Base-by-base conservation (phyloP, 768 basidiomycete genomes). In the Lactifluus pinguis region DNA sequence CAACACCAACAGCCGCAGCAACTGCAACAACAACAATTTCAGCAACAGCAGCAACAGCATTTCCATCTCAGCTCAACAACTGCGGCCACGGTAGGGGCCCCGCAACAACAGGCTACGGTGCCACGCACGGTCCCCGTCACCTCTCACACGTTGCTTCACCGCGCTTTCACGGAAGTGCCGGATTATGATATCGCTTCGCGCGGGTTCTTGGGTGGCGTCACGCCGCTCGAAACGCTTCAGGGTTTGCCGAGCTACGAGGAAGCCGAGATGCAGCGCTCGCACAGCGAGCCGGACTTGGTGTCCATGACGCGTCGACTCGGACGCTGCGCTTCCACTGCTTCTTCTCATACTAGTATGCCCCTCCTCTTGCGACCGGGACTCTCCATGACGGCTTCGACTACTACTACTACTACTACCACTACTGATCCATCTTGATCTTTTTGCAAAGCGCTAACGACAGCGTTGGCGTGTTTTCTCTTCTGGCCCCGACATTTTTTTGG, bases 241-340 rank as follows among this genome's bases (percentile, higher is more conserved):
- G 92, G 89, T 6, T 69, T 95, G 66, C 95, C 95, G 50, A 89
- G 85, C 42, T 98, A 98, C 66, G 92, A 91, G 66, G 92, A 92
- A 69, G 81, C 81, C 1, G 58, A 48, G 60, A 60, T 62, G 66
- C 68, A 60, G 61, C 57, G 57, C 55, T 51, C 64, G 30, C 47
- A 48, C 49, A 68, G 68, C 59, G 68, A 61, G 47, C 38, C 66
- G 36, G 67, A 68, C 36, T 38, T 68, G 6, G 64, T 59, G 15
- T 57, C 61, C 38, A 54, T 68, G 36, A n/a, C 45, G 15, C 39
- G n/a, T 11, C 48, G 34, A 21, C 36, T 32, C 10, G 25, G 25
- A 25, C 25, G 25, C 25, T 9, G n/a, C 9, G 32, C n/a, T 21
- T 19, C 51, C 7, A 4, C 36, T n/a, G 2, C 36, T 38, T 4